These are phyloP conservation scores for Fusarium begoniae DNA, from an alignment of 2,329 filamentous ascomycete species.

Conservation along the genomic window DNA sequence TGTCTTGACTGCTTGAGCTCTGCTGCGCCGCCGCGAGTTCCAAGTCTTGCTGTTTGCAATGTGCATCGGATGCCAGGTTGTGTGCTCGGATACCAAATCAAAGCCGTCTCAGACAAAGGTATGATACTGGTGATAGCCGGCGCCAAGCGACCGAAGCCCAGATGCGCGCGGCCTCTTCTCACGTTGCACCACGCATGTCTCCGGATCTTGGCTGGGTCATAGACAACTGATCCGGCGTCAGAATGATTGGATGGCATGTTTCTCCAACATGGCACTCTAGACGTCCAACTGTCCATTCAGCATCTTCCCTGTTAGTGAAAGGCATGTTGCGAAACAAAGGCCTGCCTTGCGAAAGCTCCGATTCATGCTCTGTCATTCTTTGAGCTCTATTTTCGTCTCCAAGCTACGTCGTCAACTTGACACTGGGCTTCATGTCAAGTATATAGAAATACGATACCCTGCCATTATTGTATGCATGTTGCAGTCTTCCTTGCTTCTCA, in stretches of 20 bases:
- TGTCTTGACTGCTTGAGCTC: background rate
- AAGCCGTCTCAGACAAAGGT: conserved; percentile 9
- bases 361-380: conserved; percentile 13
- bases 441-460: conserved; percentile 33
- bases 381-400: conserved; percentile 27
- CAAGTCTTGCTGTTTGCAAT: conserved; percentile 1
- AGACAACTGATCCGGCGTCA: conserved; percentile 21
- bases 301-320: background rate
- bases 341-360: conserved; percentile 10
- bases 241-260: conserved; percentile 30
- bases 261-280: background rate
- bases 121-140: conserved; percentile 31
- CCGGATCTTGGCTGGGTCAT: conserved; percentile 37
- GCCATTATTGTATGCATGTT: conserved; percentile 7
- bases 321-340: conserved; percentile 19
- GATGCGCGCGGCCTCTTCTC: conserved; percentile 27
- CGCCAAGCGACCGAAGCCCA: conserved; percentile 23
- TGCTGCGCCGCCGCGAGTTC: conserved; percentile 3
- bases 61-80: background rate
- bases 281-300: conserved; percentile 13
- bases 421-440: conserved; percentile 22
- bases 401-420: background rate
- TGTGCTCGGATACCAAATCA: conserved; percentile 8
- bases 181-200: conserved; percentile 36
- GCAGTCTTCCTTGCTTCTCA: conserved; percentile 14